Conservation (phyloP, 768 basidiomycete species). For the Amyloporia xantha region DNA sequence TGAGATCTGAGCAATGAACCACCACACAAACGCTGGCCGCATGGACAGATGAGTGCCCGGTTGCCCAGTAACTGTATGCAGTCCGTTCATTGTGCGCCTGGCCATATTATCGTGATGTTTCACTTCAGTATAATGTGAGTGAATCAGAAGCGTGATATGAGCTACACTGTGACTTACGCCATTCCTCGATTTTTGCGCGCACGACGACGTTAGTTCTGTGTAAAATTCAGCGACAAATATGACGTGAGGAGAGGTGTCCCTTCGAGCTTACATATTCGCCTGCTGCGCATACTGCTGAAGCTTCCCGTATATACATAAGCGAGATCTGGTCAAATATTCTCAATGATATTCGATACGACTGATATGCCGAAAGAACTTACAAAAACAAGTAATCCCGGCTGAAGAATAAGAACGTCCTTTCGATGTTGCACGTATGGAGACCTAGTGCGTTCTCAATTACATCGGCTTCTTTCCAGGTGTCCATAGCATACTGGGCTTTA, state of each 20-base stretch:
- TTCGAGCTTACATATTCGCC: constrained; percentile 42
- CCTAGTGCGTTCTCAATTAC: constrained; percentile 56
- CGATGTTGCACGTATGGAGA: constrained; percentile 58
- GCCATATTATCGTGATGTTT: constrained; percentile 54
- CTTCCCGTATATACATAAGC: constrained; percentile 66
- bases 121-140: constrained; percentile 31
- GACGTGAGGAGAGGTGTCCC: no score
- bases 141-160: background rate
- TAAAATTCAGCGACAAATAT: constrained; percentile 46
- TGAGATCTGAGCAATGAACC: constrained; percentile 69
- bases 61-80: constrained; percentile 54
- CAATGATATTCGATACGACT: background rate
- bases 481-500: constrained; percentile 55
- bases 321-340: constrained; percentile 40
- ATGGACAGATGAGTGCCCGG: constrained; percentile 40
- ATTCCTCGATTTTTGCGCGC: constrained; percentile 25
- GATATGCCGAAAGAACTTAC: constrained; percentile 33
- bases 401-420: constrained; percentile 61
- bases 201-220: constrained; percentile 20
- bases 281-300: constrained; percentile 60
- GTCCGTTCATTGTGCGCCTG: constrained; percentile 50
- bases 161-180: constrained; percentile 22
- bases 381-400: constrained; percentile 74
- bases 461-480: constrained; percentile 68
- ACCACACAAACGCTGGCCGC: constrained; percentile 64